Conservation (phyloP, 2,329 filamentous ascomycete species). For the Sarocladium kiliense region DNA sequence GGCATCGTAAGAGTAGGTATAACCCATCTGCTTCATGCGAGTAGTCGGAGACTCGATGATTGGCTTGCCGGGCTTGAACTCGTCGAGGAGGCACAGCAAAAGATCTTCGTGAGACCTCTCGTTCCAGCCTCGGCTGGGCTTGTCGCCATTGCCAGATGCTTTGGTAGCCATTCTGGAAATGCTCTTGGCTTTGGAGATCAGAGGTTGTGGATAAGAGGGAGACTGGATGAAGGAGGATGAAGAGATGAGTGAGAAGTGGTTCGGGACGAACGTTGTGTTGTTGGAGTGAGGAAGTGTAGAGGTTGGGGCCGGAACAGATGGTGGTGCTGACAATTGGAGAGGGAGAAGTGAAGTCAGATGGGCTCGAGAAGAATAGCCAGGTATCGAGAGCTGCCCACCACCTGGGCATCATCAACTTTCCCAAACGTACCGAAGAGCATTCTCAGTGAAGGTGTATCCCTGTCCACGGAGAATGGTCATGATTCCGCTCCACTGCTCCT, state of each 20-base stretch:
- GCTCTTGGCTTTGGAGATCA: neutral
- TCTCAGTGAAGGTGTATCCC: constrained; percentile 35
- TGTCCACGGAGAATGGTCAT: constrained; percentile 29
- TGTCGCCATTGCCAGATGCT: neutral
- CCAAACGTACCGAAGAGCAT: constrained; percentile 36
- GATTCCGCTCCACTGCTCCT: constrained; percentile 28
- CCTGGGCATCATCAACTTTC: no score
- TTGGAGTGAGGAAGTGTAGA: no score
- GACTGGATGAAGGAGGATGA: neutral
- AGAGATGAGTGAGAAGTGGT: no score
- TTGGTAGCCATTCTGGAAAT: constrained; percentile 1
- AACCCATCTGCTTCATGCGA: constrained; percentile 28
- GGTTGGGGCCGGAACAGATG: no score
- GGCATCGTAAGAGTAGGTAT: constrained; percentile 31
- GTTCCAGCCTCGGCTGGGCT: constrained; percentile 21
- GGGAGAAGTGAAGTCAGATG: no score
- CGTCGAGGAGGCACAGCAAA: constrained; percentile 29
- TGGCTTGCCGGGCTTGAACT: constrained; percentile 27
- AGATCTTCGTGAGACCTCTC: constrained; percentile 33
- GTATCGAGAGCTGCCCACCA: no score
- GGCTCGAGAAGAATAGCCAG: no score
- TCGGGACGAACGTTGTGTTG: no score
- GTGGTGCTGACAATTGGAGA: neutral
- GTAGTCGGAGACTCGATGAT: constrained; percentile 26
- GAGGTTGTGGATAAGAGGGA: neutral